Evolutionary conservation across 768 basidiomycete species (phyloP), one percentile per base, ranked within the genome.

Genomic region (Tephrocybe sp.): DNA sequence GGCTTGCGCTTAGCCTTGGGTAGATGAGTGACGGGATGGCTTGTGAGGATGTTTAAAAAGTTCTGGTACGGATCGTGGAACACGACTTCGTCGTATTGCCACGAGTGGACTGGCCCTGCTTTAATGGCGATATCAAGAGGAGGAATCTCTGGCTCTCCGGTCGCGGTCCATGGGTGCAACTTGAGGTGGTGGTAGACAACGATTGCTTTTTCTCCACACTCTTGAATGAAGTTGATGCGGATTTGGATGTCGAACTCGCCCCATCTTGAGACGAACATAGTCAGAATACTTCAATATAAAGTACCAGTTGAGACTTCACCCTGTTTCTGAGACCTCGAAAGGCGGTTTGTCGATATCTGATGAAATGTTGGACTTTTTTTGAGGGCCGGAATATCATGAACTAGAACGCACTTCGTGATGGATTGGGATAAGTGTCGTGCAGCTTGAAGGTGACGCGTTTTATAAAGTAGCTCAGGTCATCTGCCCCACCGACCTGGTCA

Each of bases 81-180:
- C 44, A 98, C 92, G 55, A 98, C 80, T 69, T 99, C 97, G 68
- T 98, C 96, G 70, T 98, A 98, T 61, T 98, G 96, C 95, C 96
- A 99, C 0, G 92, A 89, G 65, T 97, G 89, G 24, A 99, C 92
- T 0, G 90, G 88, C 0, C 86, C 87, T 22, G 76, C 61, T 60
- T 83, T 84, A 61, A 81, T 74, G 2, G 87, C 85, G 19, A 75
- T 75, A 13, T 87, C 86, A 7, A 84, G 74, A 4, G 86, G 76
- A 1, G 86, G 84, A 2, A 86, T 80, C 46, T 85, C 83, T 0
- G 83, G 79, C 37, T 87, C 84, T 21, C 77, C 79, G 2, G 76
- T 65, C 18, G 75, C 68, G 2, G 83, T 77, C 92, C 92, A 95
- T 2, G 92, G 90, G 63, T 95, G 97, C 0, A 99, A 80, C 65